Percentiles rank a stretch among this genome's conserved stretches.
These are phyloP conservation scores for Pilobolus umbonatus DNA, from an alignment of 192 early-diverging fungal genomes.

Conservation along the genomic window DNA sequence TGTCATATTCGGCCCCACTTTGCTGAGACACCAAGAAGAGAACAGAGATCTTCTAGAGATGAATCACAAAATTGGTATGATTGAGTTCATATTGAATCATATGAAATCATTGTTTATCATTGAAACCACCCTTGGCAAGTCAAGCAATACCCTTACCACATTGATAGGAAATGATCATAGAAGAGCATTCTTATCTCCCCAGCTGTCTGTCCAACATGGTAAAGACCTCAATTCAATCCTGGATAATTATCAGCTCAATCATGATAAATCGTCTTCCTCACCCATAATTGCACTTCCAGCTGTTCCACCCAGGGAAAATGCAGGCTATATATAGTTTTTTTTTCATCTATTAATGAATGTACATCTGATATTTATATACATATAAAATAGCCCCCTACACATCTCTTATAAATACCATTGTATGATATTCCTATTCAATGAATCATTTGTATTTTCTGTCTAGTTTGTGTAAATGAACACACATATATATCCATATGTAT, in stretches of 20 bases:
- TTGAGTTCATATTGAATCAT: slow-evolving; percentile 66
- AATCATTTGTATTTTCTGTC: no score
- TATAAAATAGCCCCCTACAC: no score
- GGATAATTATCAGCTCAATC: background rate
- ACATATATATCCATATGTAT: no score
- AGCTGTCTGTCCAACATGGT: background rate
- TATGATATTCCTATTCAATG: no score
- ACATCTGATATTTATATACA: no score
- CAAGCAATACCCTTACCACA: background rate
- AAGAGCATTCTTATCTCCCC: slow-evolving; percentile 12
- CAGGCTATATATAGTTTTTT: slow-evolving; percentile 17
- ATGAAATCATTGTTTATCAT: slow-evolving; percentile 29
- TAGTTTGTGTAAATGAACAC: no score
- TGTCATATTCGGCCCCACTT: slow-evolving; percentile 89
- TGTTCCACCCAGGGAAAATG: slow-evolving; percentile 21
- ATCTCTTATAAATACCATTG: no score
- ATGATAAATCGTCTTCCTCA: background rate
- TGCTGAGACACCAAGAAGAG: slow-evolving; percentile 60
- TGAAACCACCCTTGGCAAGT: slow-evolving; percentile 6
- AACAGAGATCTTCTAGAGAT: slow-evolving; percentile 65
- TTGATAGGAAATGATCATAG: slow-evolving; percentile 2
- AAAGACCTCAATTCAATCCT: background rate
- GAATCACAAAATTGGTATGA: slow-evolving; percentile 60
- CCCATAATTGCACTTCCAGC: background rate
- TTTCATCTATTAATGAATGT: no score